Evolutionary conservation across 176 grass and related monocot species (phyloP).

Genomic region (Raddia guianensis): DNA sequence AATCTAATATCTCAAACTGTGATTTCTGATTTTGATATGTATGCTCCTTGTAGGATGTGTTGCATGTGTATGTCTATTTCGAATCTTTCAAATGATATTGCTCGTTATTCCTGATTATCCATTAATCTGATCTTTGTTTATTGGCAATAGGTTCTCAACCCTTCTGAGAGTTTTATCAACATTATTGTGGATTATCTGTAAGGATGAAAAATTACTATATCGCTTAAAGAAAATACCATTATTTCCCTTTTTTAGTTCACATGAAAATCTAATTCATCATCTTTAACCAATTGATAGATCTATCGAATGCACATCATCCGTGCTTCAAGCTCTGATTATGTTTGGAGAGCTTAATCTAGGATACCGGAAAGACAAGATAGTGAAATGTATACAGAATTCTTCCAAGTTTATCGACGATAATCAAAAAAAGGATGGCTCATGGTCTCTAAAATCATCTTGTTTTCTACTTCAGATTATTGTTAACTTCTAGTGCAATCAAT

Average conservation of each 20-base stretch:
- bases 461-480: background rate
- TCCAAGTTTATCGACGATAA: conserved; percentile 47
- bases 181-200: conserved; percentile 52
- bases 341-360: conserved; percentile 48
- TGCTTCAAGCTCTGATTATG: conserved; percentile 44
- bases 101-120: background rate
- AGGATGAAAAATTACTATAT: conserved; percentile 5
- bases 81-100: background rate
- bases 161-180: conserved; percentile 46
- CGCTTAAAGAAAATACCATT: background rate
- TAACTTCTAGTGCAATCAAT: background rate
- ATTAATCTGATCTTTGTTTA: background rate
- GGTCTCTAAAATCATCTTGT: conserved; percentile 32
- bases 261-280: background rate
- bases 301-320: conserved; percentile 63
- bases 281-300: conserved; percentile 38
- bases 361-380: conserved; percentile 53
- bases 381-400: conserved; percentile 41
- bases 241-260: background rate
- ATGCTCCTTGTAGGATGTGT: background rate
- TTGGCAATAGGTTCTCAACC: conserved; percentile 45
- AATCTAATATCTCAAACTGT: background rate
- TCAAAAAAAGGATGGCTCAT: conserved; percentile 58
- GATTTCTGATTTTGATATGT: background rate
- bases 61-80: background rate